These are phyloP conservation scores for Phyllosticta ampelicida DNA, from an alignment of 2,329 filamentous ascomycete species.

Conservation along the genomic window DNA sequence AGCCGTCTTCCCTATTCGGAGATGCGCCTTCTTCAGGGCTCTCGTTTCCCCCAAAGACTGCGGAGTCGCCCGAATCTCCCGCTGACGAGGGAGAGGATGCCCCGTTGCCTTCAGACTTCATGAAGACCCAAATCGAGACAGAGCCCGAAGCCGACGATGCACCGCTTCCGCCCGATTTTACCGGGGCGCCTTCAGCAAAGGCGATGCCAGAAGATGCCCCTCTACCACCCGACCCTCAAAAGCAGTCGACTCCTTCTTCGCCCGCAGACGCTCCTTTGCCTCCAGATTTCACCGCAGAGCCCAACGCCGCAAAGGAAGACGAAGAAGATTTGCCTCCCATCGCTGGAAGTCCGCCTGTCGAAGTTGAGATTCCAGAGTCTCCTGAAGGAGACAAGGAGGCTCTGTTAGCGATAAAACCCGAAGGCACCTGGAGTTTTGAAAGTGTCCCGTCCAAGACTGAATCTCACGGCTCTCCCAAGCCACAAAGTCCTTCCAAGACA, in stretches of 20 bases:
- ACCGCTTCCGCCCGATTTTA: slow-evolving; percentile 31
- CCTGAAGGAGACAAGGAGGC: slow-evolving; percentile 34
- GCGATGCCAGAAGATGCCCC: slow-evolving; percentile 27
- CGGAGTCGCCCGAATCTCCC: slow-evolving; percentile 1
- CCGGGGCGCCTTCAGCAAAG: slow-evolving; percentile 13
- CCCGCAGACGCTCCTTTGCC: slow-evolving; percentile 29
- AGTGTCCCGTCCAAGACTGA: background rate
- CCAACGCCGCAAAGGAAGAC: slow-evolving; percentile 19
- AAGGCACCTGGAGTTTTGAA: background rate
- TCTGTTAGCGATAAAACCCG: background rate
- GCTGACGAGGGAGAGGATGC: slow-evolving; percentile 15
- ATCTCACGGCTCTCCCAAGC: slow-evolving; percentile 16
- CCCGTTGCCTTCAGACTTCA: slow-evolving; percentile 28
- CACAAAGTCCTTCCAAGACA: slow-evolving; percentile 16
- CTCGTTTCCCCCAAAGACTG: background rate
- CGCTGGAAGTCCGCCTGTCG: slow-evolving; percentile 38
- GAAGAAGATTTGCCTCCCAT: slow-evolving; percentile 34
- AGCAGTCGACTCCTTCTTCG: slow-evolving; percentile 16
- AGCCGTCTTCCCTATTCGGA: background rate
- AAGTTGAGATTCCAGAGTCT: slow-evolving; percentile 28
- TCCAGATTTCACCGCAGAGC: slow-evolving; percentile 23
- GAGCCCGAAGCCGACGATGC: slow-evolving; percentile 26
- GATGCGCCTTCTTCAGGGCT: background rate
- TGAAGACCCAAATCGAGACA: slow-evolving; percentile 11
- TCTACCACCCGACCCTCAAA: slow-evolving; percentile 30